Base-by-base conservation (phyloP, 495 filamentous ascomycete genomes). In the Ramalina peruviana region DNA sequence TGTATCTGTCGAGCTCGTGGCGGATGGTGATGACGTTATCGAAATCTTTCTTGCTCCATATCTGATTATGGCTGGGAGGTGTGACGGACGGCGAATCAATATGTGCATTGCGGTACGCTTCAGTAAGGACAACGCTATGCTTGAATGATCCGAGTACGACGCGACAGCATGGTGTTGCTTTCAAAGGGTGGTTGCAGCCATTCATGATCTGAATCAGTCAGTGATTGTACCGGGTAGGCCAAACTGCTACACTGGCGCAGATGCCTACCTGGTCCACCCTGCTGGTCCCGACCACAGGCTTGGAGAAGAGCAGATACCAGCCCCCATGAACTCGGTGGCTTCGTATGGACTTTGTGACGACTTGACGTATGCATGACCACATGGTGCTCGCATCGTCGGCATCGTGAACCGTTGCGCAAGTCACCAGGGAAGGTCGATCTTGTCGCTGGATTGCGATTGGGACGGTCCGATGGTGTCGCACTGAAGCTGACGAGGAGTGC, bases 1-100 rank as follows among this genome's bases (percentile, higher is more conserved):
- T 54, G 19, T 33, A 30, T 45, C 43, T 54, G 37, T 54, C 33
- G 20, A 54, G 15, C 43, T 48, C 30, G 13, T 50, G 30, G 37
- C 27, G 38, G 36, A 54, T 25, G n/a, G 46, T 44, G 39, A 41
- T 13, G 39, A 41, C 20, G 3, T 19, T 11, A 41, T 41, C 20
- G 7, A 9, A 3, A 13, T 7, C 39, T 41, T 41, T 17, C 39
- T 6, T 5, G 1, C 1, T 11, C 39, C 3, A 6, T 13, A 41
- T n/a, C 7, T 19, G 16, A 13, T 15, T 1, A 19, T 9, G 1
- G n/a, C 6, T 6, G 20, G 6, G 13, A 9, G 16, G 20, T 23
- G 20, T 41, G 16, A 13, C 3, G 1, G 39, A 7, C 39, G 7
- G 39, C 39, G 9, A 13, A 13, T n/a, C 1, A 17, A 1, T 4